Percentiles rank a stretch among this genome's conserved stretches.
Evolutionary conservation across 345 rosid genomes (phyloP).

Genomic region (thale cress (Arabidopsis thaliana)): TAIR10.1 NC_003076.8:5613001-5613500

Average conservation of each 20-base stretch:
- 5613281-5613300: no score
- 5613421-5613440: conserved; percentile 2
- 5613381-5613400: conserved; percentile 10
- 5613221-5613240: no score
- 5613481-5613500: conserved; percentile 34
- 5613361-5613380: no score
- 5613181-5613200: no score
- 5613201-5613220: no score
- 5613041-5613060: not conserved
- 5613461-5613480: conserved; percentile 21
- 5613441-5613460: conserved; percentile 1
- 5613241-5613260: no score
- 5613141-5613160: not conserved
- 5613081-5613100: conserved; percentile 9
- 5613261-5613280: no score
- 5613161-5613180: no score
- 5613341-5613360: no score
- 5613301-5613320: no score
- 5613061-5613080: not conserved
- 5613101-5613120: not conserved
- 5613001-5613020: conserved; percentile 9
- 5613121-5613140: not conserved
- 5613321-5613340: no score
- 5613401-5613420: not conserved
- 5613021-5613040: not conserved